These are phyloP conservation scores for Pleurotus pulmonarius DNA, from an alignment of 768 basidiomycete genomes.

Conservation along the genomic window DNA sequence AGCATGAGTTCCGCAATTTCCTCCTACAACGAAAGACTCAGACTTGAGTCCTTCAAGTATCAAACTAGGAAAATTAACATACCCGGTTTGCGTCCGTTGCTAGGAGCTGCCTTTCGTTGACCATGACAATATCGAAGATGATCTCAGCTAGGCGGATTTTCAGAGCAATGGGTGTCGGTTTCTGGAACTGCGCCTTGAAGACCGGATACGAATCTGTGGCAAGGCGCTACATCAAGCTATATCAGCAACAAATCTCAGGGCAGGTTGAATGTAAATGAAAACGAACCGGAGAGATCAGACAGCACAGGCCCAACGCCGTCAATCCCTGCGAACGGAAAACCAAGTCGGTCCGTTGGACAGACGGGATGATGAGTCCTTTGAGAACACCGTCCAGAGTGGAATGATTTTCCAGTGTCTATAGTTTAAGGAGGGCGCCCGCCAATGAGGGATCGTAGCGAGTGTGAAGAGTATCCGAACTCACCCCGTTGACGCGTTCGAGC, in stretches of 20 bases:
- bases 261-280: no score
- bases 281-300: conserved; percentile 65
- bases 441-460: neutral
- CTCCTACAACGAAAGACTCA: no score
- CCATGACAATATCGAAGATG: conserved; percentile 84
- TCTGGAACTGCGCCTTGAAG: conserved; percentile 59
- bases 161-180: conserved; percentile 53
- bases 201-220: conserved; percentile 46
- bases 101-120: conserved; percentile 65
- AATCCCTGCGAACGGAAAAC: conserved; percentile 59
- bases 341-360: conserved; percentile 74
- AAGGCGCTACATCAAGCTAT: conserved; percentile 19
- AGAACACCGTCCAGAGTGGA: conserved; percentile 72
- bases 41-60: no score
- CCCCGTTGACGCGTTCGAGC: conserved; percentile 83
- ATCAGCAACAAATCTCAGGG: neutral
- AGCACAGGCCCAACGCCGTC: conserved; percentile 69
- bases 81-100: conserved; percentile 27
- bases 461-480: conserved; percentile 30
- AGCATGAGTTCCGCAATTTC: neutral
- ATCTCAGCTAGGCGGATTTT: conserved; percentile 73
- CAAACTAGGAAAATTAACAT: neutral
- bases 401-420: conserved; percentile 64
- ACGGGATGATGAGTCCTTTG: conserved; percentile 80
- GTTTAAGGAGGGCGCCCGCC: neutral